Conservation (phyloP, 2,329 filamentous ascomycete species). For the Tolypocladium pustulatum region DNA sequence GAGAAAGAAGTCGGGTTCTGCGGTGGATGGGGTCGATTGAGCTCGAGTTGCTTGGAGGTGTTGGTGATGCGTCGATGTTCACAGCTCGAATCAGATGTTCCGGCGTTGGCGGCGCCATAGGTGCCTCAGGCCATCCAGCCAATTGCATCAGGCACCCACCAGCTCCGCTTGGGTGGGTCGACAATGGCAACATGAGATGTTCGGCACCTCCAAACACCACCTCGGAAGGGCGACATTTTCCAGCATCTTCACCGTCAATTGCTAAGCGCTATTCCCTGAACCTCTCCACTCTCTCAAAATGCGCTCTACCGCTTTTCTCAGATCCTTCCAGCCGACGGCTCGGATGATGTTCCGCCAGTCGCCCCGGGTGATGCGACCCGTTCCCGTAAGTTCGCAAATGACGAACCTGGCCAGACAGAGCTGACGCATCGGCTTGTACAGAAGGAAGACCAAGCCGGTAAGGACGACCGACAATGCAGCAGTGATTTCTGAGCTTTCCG, state of each 20-base stretch:
- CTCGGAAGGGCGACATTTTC: slow-evolving; percentile 17
- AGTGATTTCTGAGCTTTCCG: neutral
- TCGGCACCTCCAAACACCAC: slow-evolving; percentile 19
- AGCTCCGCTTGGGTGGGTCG: slow-evolving; percentile 18
- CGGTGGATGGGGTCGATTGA: slow-evolving; percentile 14
- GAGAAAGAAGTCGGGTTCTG: slow-evolving; percentile 8
- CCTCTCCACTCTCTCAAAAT: slow-evolving; percentile 36
- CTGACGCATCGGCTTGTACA: slow-evolving; percentile 24
- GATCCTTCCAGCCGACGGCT: slow-evolving; percentile 56
- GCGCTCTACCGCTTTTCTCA: slow-evolving; percentile 55
- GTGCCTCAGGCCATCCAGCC: slow-evolving; percentile 28
- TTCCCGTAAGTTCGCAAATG: slow-evolving; percentile 49
- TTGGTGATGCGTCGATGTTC: slow-evolving; percentile 21
- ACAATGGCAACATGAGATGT: slow-evolving; percentile 22
- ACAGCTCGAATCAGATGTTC: slow-evolving; percentile 31
- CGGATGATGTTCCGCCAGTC: slow-evolving; percentile 58
- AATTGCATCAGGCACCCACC: slow-evolving; percentile 24
- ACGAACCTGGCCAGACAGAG: slow-evolving; percentile 7
- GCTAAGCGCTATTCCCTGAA: slow-evolving; percentile 12
- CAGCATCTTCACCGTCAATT: slow-evolving; percentile 20
- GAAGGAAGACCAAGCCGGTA: slow-evolving; percentile 61
- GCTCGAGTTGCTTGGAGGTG: neutral
- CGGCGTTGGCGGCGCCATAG: slow-evolving; percentile 19
- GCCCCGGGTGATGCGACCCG: slow-evolving; percentile 54
- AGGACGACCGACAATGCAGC: slow-evolving; percentile 14